These are phyloP conservation scores for Rhynchospora pubera DNA, from an alignment of 176 grass and related monocot species.

Conservation along the genomic window DNA sequence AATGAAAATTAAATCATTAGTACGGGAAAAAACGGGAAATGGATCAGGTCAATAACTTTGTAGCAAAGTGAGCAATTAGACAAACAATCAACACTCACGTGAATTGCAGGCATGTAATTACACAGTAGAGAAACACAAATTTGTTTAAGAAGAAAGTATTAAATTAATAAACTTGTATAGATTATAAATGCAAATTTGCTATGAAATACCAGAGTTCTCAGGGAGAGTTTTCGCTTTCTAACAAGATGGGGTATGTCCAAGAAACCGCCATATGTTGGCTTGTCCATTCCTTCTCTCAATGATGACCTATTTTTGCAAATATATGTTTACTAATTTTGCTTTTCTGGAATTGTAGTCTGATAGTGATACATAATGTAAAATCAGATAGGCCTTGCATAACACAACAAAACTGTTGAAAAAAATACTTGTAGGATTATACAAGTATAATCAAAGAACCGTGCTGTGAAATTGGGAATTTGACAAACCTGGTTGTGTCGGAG, in stretches of 20 bases:
- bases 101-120: neutral
- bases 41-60: neutral
- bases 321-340: neutral
- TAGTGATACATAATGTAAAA: neutral
- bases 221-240: conserved; percentile 49
- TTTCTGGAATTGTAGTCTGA: neutral
- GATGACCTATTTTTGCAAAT: conserved; percentile 46
- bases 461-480: neutral
- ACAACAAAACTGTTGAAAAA: neutral
- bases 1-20: neutral
- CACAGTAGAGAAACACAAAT: neutral
- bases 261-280: conserved; percentile 69
- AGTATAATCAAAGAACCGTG: neutral
- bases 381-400: neutral
- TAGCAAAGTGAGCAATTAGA: neutral
- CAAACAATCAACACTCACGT: neutral
- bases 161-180: neutral
- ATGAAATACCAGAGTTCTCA: conserved; percentile 64
- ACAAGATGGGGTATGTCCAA: conserved; percentile 46
- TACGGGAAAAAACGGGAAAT: neutral
- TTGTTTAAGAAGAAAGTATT: neutral
- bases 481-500: conserved; percentile 60
- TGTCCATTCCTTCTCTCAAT: conserved; percentile 46
- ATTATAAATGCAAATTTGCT: neutral
- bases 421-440: neutral